A percentile compares a stretch with the other conserved stretches of the same genome.
Conservation (phyloP, 2,329 filamentous ascomycete species). For the Botrytis byssoidea region DNA sequence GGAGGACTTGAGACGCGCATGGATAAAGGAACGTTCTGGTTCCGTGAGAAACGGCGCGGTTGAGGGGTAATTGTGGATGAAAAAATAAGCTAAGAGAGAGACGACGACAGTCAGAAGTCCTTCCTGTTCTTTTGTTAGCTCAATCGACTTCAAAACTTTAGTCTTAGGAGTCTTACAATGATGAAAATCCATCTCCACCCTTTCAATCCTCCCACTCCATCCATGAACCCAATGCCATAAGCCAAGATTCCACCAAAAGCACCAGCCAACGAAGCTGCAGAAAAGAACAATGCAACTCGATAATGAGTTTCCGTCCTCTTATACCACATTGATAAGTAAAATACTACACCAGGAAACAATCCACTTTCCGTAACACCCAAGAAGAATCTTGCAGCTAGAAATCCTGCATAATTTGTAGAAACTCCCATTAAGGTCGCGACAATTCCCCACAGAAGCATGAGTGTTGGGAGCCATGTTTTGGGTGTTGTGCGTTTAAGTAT, state of each 20-base stretch:
- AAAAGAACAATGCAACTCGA: conserved; percentile 56
- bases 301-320: conserved; percentile 54
- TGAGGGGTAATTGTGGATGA: conserved; percentile 65
- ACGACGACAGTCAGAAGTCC: conserved; percentile 55
- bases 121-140: conserved; percentile 42
- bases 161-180: conserved; percentile 43
- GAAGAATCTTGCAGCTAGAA: conserved; percentile 54
- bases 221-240: conserved; percentile 56
- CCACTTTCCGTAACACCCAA: conserved; percentile 56
- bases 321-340: conserved; percentile 51
- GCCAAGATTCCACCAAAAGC: conserved; percentile 58
- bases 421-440: conserved; percentile 54
- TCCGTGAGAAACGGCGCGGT: conserved; percentile 57
- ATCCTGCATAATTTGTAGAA: conserved; percentile 50
- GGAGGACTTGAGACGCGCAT: conserved; percentile 62
- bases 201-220: conserved; percentile 50
- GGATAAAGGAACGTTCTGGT: conserved; percentile 43
- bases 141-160: neutral
- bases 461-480: conserved; percentile 54
- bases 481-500: conserved; percentile 60
- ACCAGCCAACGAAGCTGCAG: conserved; percentile 53
- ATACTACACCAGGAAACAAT: conserved; percentile 54
- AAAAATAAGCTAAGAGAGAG: conserved; percentile 52
- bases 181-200: conserved; percentile 63
- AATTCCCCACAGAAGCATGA: conserved; percentile 56